These are phyloP conservation scores for Sporothrix dimorphospora DNA, from an alignment of 2,329 filamentous ascomycete genomes.

Conservation along the genomic window DNA sequence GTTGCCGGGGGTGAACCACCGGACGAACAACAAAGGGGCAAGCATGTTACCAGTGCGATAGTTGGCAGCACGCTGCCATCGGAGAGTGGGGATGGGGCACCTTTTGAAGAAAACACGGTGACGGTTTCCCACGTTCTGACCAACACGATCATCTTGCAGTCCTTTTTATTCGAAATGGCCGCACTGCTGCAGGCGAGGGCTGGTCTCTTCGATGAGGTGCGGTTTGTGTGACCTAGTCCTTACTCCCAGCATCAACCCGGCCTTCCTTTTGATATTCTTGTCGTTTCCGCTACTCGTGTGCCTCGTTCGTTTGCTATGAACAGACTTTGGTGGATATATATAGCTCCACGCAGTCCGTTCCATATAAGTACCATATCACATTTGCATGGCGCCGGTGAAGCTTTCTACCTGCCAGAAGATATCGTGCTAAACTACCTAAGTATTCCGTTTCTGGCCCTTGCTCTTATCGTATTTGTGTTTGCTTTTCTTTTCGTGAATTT, in stretches of 20 bases:
- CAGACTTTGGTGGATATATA: neutral
- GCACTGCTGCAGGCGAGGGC: slow-evolving; percentile 75
- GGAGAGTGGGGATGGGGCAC: slow-evolving; percentile 31
- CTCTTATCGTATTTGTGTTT: no score
- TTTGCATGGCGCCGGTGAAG: neutral
- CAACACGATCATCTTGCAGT: slow-evolving; percentile 77
- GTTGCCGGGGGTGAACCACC: neutral
- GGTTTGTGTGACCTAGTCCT: slow-evolving; percentile 51
- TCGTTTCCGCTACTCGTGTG: neutral
- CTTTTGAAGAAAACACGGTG: slow-evolving; percentile 50
- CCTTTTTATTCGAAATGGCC: slow-evolving; percentile 76
- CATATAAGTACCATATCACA: slow-evolving; percentile 4
- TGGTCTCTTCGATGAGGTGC: slow-evolving; percentile 75
- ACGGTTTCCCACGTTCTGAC: slow-evolving; percentile 79
- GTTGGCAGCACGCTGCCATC: slow-evolving; percentile 27
- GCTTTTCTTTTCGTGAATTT: no score
- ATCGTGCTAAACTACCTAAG: no score
- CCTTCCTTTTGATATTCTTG: neutral
- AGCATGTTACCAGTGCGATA: slow-evolving; percentile 28
- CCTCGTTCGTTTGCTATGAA: neutral
- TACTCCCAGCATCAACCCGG: neutral
- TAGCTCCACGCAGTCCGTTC: neutral
- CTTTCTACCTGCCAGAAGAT: no score
- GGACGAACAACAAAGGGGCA: neutral
- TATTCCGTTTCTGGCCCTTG: no score